These are phyloP conservation scores for Ettlia oleoabundans DNA, from an alignment of 139 green algal species.

Conservation along the genomic window DNA sequence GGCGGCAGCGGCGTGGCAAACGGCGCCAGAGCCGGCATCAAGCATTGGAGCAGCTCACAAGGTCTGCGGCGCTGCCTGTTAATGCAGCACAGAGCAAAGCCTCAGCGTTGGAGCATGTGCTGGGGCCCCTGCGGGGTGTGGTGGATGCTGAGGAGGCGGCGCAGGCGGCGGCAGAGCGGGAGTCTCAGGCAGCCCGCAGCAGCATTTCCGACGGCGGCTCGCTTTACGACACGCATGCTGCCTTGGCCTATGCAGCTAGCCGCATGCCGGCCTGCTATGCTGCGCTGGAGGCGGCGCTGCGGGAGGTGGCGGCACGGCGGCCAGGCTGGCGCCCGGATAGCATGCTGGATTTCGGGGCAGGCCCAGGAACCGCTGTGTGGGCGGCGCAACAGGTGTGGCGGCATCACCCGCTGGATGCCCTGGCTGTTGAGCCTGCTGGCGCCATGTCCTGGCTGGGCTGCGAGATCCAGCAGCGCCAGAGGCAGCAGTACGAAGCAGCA, in stretches of 20 bases:
- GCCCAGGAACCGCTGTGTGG: conserved; percentile 78
- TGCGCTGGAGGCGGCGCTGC: conserved; percentile 43
- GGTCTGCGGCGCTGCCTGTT: conserved; percentile 1
- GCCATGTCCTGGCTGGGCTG: conserved; percentile 65
- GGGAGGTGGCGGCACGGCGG: conserved; percentile 40
- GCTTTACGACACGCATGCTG: conserved; percentile 29
- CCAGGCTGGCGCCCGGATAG: conserved; percentile 52
- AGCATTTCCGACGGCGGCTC: conserved; percentile 9
- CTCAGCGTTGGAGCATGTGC: neutral
- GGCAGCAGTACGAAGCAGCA: conserved; percentile 6
- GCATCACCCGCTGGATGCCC: conserved; percentile 27
- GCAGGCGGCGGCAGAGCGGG: neutral
- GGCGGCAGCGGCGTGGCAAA: conserved; percentile 23
- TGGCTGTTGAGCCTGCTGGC: conserved; percentile 68
- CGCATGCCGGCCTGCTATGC: conserved; percentile 62
- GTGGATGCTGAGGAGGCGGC: conserved; percentile 4
- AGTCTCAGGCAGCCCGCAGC: neutral
- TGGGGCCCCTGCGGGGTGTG: neutral
- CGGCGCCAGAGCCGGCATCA: conserved; percentile 25
- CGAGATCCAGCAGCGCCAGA: neutral
- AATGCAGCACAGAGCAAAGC: neutral
- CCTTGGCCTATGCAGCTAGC: conserved; percentile 46
- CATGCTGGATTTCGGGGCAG: conserved; percentile 81
- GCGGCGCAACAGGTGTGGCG: conserved; percentile 63
- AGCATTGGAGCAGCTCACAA: conserved; percentile 6